phyloP scores from a whole-genome alignment of 2,329 filamentous ascomycete species.

The Fusarium oligoseptatum region DNA sequence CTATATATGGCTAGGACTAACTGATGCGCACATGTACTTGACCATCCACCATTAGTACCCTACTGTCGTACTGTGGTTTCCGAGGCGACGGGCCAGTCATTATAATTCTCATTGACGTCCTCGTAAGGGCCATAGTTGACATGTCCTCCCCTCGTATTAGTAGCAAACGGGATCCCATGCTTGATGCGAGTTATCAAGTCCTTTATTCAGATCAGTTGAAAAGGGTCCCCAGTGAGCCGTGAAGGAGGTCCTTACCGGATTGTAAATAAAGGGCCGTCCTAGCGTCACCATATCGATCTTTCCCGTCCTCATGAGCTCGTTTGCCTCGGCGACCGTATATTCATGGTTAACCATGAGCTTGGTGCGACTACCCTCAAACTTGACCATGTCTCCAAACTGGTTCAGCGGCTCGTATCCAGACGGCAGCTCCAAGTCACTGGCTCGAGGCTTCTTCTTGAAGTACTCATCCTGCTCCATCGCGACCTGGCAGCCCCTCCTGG shows the following conservation, averaged over 20 bases:
- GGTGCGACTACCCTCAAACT: slow-evolving; percentile 3
- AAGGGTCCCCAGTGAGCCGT: not conserved
- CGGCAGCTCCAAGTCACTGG: not conserved
- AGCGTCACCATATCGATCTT: slow-evolving; percentile 13
- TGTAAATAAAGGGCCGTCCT: slow-evolving; percentile 8
- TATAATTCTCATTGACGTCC: slow-evolving; percentile 5
- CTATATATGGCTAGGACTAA: too few species aligned
- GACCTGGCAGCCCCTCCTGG: slow-evolving; percentile 3
- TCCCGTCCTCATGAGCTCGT: not conserved
- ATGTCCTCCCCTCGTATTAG: not conserved
- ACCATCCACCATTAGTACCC: too few species aligned
- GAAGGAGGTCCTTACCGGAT: not conserved
- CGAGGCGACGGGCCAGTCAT: slow-evolving; percentile 14
- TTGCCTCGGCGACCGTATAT: slow-evolving; percentile 6
- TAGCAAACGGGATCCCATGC: not conserved
- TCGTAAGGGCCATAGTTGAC: slow-evolving; percentile 5
- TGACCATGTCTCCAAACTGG: slow-evolving; percentile 9
- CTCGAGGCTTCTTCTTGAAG: too few species aligned
- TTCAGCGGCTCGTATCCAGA: slow-evolving; percentile 7
- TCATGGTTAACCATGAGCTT: slow-evolving; percentile 20
- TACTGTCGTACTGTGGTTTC: too few species aligned
- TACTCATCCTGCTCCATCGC: too few species aligned
- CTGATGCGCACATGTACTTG: too few species aligned
- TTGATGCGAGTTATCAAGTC: slow-evolving; percentile 9
- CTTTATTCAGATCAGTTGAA: not conserved